Base-by-base conservation (phyloP, 805 yeast genomes). In the Komagataella pseudopastoris region DNA sequence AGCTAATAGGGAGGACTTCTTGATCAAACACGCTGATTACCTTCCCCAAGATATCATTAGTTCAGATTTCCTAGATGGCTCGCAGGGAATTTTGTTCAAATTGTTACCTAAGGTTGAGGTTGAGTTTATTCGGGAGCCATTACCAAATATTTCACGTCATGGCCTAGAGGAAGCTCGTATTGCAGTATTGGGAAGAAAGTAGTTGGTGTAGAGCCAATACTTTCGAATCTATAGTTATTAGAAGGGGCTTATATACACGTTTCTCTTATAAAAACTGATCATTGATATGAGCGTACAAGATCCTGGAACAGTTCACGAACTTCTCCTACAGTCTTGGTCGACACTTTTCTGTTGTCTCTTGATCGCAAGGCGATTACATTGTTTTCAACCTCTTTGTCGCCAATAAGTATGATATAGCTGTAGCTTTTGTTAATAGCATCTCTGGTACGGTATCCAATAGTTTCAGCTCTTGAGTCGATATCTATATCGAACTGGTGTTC, bases 341-440 rank as follows among this genome's bases (percentile, higher is more conserved):
- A 64, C 6, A 79, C 64, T 53, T 66, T 73, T 51, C 81, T 71
- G 51, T 69, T 71, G 30, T 70, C 76, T 44, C 85, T 69, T 6
- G 78, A 63, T 60, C 96, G 75, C 7, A 91, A 74, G 1, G 95
- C 80, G 16, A 82, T 68, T 1, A 77, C 76, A 0, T 77, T 77
- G 44, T 66, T 65, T 49, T 74, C 77, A 6, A 85, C 69, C 64
- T 93, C 99, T 56, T 79, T 78, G 57, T 89, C 96, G 23, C 99
- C 99, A 45, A 93, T 75, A 66, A 90, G 77, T n/a, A 88, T 69
- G 48, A 91, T 76, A 60, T 78, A 93, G 6, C 85, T 83, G 63
- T 85, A 89, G 1, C 91, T 88, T 58, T 81, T 81, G 51, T 65
- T 62, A 12, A 84, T 71, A 2, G 95, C 93, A 51, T 88, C 93